Percentiles rank a stretch among this genome's conserved stretches.
Evolutionary conservation across 2,329 filamentous ascomycete species (phyloP).

Genomic region (Fusarium globosum): DNA sequence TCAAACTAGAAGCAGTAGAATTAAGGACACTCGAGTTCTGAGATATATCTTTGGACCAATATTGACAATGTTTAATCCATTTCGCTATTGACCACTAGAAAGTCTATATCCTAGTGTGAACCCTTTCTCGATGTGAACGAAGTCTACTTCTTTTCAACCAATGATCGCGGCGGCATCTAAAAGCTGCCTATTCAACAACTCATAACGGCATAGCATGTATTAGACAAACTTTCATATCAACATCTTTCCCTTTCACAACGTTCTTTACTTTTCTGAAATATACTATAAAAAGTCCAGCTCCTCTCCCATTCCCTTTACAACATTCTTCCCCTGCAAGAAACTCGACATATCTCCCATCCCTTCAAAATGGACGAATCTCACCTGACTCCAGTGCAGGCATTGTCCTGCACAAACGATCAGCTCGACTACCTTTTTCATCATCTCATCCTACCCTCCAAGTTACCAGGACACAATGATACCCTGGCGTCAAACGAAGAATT

Average conservation of each 20-base stretch:
- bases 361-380: background rate
- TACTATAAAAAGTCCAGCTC: fast-evolving
- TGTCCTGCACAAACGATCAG: background rate
- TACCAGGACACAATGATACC: background rate
- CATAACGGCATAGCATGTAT: fast-evolving
- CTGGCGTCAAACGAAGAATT: background rate
- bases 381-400: background rate
- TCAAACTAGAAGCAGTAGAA: too few relatives aligned
- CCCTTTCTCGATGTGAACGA: fast-evolving
- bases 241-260: background rate
- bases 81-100: background rate
- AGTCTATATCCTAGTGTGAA: background rate
- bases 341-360: background rate
- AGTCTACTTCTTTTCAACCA: background rate
- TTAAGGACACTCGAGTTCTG: too few relatives aligned
- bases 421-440: background rate
- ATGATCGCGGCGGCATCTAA: too few relatives aligned
- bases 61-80: background rate
- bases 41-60: too few relatives aligned
- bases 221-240: fast-evolving
- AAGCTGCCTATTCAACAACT: fast-evolving
- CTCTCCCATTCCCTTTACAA: fast-evolving
- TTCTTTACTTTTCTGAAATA: fast-evolving
- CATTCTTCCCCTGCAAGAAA: background rate
- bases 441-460: background rate